Evolutionary conservation across 2,329 filamentous ascomycete species (phyloP).

Genomic region (Penicillium sp.): DNA sequence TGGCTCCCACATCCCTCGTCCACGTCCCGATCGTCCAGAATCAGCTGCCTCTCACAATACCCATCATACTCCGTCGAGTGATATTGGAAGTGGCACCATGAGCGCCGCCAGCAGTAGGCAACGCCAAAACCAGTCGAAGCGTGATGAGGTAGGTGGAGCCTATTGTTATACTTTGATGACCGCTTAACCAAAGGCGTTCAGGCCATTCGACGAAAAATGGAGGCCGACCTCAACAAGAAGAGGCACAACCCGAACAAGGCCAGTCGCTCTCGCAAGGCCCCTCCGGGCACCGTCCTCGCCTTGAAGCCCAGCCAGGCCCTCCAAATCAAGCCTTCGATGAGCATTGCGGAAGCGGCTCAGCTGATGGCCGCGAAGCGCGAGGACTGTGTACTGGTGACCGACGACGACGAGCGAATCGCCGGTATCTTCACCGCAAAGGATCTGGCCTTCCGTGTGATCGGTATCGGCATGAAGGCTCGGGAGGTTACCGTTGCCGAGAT

Average conservation of each 20-base stretch:
- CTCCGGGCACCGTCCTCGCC: conserved; percentile 90
- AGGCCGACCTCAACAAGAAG: conserved; percentile 97
- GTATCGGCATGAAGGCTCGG: conserved; percentile 78
- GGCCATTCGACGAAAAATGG: conserved; percentile 95
- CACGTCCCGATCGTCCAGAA: conserved; percentile 57
- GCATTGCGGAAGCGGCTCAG: conserved; percentile 92
- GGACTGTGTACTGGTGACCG: conserved; percentile 94
- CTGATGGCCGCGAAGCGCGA: conserved; percentile 98
- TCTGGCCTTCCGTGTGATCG: conserved; percentile 92
- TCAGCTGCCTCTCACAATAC: conserved; percentile 32
- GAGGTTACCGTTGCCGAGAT: conserved; percentile 94
- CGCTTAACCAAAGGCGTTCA: conserved; percentile 37
- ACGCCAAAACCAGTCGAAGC: conserved; percentile 90
- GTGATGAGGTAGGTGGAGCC: conserved; percentile 83
- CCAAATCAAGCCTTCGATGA: conserved; percentile 93
- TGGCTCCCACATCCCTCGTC: conserved; percentile 55
- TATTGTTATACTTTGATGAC: too few species aligned
- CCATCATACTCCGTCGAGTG: conserved; percentile 38
- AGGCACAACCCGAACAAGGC: conserved; percentile 72
- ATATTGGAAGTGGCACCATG: conserved; percentile 61
- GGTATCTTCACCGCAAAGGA: conserved; percentile 99
- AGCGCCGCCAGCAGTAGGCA: conserved; percentile 85
- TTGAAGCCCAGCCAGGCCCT: conserved; percentile 92
- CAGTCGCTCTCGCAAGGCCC: conserved; percentile 83
- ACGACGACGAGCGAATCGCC: conserved; percentile 94